Percentiles rank a stretch among this genome's conserved stretches.
Evolutionary conservation across 768 basidiomycete genomes (phyloP).

Genomic region (Amanita thiersii): DNA sequence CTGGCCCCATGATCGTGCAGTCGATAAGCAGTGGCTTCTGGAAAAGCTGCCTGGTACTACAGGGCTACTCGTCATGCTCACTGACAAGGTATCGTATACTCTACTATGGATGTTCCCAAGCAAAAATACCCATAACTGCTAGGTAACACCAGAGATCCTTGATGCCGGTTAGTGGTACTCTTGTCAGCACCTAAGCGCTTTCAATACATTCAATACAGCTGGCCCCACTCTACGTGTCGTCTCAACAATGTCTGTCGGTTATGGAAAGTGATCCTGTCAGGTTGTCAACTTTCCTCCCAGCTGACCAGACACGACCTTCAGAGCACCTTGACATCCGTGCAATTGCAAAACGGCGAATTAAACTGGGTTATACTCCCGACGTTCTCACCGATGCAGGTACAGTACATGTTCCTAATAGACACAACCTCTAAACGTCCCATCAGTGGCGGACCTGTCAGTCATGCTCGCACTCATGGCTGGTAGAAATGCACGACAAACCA

Average conservation of each 20-base stretch:
- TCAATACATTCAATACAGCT: conserved; percentile 32
- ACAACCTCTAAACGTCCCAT: background rate
- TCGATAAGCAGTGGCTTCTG: conserved; percentile 64
- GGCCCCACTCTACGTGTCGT: conserved; percentile 72
- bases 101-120: background rate
- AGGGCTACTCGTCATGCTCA: conserved; percentile 57
- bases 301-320: conserved; percentile 17
- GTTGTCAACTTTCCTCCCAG: background rate
- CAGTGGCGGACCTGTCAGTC: conserved; percentile 84
- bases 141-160: conserved; percentile 72
- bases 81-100: conserved; percentile 50
- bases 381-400: conserved; percentile 86
- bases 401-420: background rate
- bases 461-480: conserved; percentile 94
- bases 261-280: conserved; percentile 39
- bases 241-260: conserved; percentile 91
- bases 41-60: conserved; percentile 59
- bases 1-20: conserved; percentile 46
- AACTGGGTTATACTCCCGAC: conserved; percentile 88
- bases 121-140: background rate
- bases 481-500: conserved; percentile 64
- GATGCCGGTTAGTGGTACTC: conserved; percentile 34
- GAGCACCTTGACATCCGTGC: conserved; percentile 75
- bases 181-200: background rate
- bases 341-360: conserved; percentile 51